Base-by-base conservation (phyloP, 2,329 filamentous ascomycete species). In the Metarhizium robertsii region DNA sequence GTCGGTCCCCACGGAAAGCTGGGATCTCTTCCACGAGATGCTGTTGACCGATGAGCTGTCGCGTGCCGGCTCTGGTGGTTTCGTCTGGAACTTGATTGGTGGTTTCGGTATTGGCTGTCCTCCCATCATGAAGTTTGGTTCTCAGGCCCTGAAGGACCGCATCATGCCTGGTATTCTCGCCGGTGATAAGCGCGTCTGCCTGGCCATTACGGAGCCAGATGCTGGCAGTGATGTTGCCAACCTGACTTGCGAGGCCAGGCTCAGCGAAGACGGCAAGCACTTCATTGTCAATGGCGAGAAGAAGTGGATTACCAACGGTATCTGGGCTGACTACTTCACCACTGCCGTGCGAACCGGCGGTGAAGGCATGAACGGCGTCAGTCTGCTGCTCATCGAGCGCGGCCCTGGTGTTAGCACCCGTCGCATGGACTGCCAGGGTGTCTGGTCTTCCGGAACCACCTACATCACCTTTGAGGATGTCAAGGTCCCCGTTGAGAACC, bases 201-300 rank as follows among this genome's bases (percentile, higher is more conserved):
- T 99, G 59, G 94, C 94, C 64, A 96, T 99, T 65, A 99, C 94
- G 0, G 94, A 99, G 75, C 94, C 88, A 58, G 92, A 97, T 74
- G 94, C 92, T 13, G 94, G 94, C 48, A 90, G 85, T 61, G 94
- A 99, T 69, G 94, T 99, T 10, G 94, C 94, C 57, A 97, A 96
- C 74, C 71, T 99, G 62, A 94, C 86, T 14, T 97, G 92, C 72
- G 92, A 97, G 78, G 94, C 94, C 30, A 96, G 96, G 79, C 81
- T 97, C 56, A 89, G 83, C 60, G 88, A 94, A 64, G 94, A 99
- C 66, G 94, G 94, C 67, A 97, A 97, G 79, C 90, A 97, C 76
- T 99, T 95, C 75, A 97, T 97, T 63, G 94, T 99, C 74, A 99
- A 97, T 68, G 94, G 94, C 55, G 92, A 96, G 83, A 97, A 99